Base-by-base conservation (phyloP, 208 protist species). In the Crithidia mellificae region DNA sequence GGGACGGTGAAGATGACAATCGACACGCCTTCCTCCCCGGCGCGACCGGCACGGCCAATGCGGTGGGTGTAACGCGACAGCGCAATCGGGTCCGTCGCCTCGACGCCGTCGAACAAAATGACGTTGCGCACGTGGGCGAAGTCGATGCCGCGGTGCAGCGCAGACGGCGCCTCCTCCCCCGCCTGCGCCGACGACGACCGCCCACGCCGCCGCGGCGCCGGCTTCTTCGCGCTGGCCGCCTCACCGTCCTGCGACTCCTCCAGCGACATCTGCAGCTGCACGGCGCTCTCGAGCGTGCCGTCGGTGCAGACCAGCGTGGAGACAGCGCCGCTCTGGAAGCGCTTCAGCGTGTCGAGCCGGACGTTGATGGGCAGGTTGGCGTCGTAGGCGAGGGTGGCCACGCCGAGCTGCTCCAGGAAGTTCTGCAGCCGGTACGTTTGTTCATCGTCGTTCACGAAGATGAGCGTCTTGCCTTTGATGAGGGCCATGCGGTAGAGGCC, bases 251-350 rank as follows among this genome's bases (percentile, higher is more conserved):
- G 41, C 43, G 64, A 30, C 34, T 68, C 39, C 19, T 78, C 67
- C 52, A 82, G 57, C 32, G 64, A 81, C 69, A 68, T 78, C 70
- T 86, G 82, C 62, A 94, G 75, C 52, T 80, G 81, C 70, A 88
- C 84, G 19, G 79, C 85, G 34, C 71, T 93, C 72, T 91, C 93
- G 24, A 95, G 58, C 29, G 81, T 97, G 55, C 91, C 85, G 80
- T 99, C 98, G 20, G 97, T 99, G 53, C 97, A 98, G 59, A 99
- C 97, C 20, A 99, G 85, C 38, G 94, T 96, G n/a, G 92, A 90
- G 44, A 98, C 98, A 14, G 61, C 56, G n/a, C 98, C 97, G 22
- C 74, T 77, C 74, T 99, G 98, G 70, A 99, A 99, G 22, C 97
- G 90, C 30, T 86, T 76, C 43, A 99, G 87, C 17, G 97, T 95